A percentile compares a stretch with the other conserved stretches of the same genome.
phyloP scores from a whole-genome alignment of 768 basidiomycete species.

The Pisolithus tinctorius region DNA sequence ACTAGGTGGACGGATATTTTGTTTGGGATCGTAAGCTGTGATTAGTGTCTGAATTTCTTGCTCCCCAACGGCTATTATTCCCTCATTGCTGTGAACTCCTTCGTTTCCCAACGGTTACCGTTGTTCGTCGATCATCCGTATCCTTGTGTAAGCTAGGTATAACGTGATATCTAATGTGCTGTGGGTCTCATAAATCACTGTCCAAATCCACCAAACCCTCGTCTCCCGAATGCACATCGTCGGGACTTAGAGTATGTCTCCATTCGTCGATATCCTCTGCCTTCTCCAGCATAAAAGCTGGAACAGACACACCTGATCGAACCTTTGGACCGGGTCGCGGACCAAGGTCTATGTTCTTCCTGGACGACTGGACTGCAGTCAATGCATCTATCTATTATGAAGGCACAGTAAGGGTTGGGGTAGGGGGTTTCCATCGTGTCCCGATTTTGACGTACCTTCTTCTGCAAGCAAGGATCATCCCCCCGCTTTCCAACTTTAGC shows the following conservation, averaged over 20 bases:
- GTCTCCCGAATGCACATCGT: slow-evolving; percentile 4
- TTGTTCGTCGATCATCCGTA: background rate
- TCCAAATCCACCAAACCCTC: slow-evolving; percentile 40
- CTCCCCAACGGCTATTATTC: background rate
- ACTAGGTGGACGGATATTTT: slow-evolving; percentile 29
- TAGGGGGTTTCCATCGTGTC: background rate
- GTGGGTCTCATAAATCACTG: slow-evolving; percentile 12
- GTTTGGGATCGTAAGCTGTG: background rate
- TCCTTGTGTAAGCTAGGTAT: background rate
- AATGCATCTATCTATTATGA: slow-evolving; percentile 46
- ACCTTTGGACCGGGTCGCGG: slow-evolving; percentile 58
- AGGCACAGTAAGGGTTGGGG: background rate
- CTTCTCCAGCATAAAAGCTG: slow-evolving; percentile 24
- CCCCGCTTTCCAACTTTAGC: slow-evolving; percentile 41
- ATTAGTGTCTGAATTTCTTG: background rate
- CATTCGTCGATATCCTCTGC: background rate
- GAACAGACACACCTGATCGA: slow-evolving; percentile 49
- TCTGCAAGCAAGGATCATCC: slow-evolving; percentile 37
- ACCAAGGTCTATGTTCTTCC: slow-evolving; percentile 49
- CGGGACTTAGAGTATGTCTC: background rate
- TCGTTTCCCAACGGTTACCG: background rate
- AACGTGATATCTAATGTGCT: background rate
- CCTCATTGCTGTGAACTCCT: background rate
- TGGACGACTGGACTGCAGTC: slow-evolving; percentile 43
- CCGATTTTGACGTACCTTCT: slow-evolving; percentile 43